Base-by-base conservation (phyloP, 1,284 basidiomycete species). In the Meira miltonrushii region DNA sequence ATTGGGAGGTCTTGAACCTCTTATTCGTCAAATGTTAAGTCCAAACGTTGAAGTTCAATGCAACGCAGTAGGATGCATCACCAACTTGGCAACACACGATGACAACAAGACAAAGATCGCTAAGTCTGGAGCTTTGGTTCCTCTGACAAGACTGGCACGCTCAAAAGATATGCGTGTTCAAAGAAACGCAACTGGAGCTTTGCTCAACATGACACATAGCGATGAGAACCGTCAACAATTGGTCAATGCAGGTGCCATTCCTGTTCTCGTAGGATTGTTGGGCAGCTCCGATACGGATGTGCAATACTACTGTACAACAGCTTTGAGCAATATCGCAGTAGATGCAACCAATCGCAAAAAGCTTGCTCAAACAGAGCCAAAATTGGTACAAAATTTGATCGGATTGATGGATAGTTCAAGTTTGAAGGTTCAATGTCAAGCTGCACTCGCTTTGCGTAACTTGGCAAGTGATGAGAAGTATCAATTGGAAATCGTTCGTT, bases 81-180 rank as follows among this genome's bases (percentile, higher is more conserved):
- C 95, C 39, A 99, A 99, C 79, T 84, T 99, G 57, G 95, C 95
- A 17, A 98, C 94, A 1, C 94, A 98, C 81, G 93, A 99, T 76
- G 95, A 99, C 79, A 99, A 99, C 85, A 99, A 99, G 85, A 96
- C 93, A 53, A 96, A 95, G 84, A 99, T 99, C 65, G 95, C 95
- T 57, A 97, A 97, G 82, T 97, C 93, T 3, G 95, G 95, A 55
- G 95, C 95, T 13, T 83, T 99, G 54, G 92, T 97, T 25, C 95
- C 95, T 40, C 85, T 99, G 43, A 98, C 95, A 48, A 86, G 95
- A 53, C 84, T 99, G 48, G 95, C 95, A 48, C 88, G 92, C 63
- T 96, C 93, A 37, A 98, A 97, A 81, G 95, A 99, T 79, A 97
- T 98, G 92, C 86, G 95, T 39, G 95, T 99, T 1, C 95, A 99